Base-by-base conservation (phyloP, 176 grass and related monocot species). In the Triticum turgidum region DNA sequence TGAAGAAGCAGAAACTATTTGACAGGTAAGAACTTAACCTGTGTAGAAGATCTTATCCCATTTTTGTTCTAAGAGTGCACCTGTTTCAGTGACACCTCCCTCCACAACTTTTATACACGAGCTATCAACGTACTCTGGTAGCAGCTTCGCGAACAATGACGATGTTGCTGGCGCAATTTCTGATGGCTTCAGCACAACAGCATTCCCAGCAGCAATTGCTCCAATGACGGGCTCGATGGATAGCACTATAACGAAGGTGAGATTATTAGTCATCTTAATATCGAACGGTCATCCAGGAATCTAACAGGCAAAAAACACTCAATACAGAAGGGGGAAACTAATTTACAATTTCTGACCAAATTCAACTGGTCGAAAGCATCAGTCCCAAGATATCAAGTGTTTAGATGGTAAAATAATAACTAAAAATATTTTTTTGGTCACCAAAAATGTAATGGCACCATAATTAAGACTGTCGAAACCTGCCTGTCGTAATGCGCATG, bases 21-120 rank as follows among this genome's bases (percentile, higher is more conserved):
- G 22, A 44, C 3, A 90, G 44, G 45, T 82, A 69, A 82, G 56
- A 61, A 38, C 7, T 73, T 70, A 38, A 99, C 97, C 97, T 90
- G 97, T 99, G 85, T 99, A 99, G 24, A 99, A 85, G 76, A 99
- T 99, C 89, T 99, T 99, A 27, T 99, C 97, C 92, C 94, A 99
- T 71, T 87, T 99, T 63, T 96, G 87, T 38, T 94, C 89, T 87
- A 99, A 87, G 21, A 99, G 92, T 30, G 51, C 80, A 2, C 90
- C 88, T 61, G 94, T 97, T 87, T 99, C 97, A 22, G 73, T 9
- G 74, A 94, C 25, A 20, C 69, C 86, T 38, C 94, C 97, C 89
- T 99, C 94, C 20, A 99, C 76, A 39, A 99, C 97, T 90, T 91
- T 99, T 62, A 99, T 89, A 33, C 92, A 99, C 14, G 97, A 91